phyloP scores from a whole-genome alignment of 352 stramenopile genomes.

The Globisporangium camurandrum region DNA sequence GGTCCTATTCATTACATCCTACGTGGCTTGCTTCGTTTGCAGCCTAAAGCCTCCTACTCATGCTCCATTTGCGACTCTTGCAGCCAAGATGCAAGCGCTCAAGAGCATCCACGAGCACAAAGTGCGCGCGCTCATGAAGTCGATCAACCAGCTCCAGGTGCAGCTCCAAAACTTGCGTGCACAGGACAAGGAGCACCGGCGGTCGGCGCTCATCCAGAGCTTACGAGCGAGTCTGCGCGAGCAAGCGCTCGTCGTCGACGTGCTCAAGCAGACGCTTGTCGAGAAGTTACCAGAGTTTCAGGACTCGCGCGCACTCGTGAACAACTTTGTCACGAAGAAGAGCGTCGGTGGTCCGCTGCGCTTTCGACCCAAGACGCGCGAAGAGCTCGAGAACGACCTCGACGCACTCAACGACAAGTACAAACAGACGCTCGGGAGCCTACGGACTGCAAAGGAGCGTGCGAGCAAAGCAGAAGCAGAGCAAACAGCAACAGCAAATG shows the following conservation, averaged over 20 bases:
- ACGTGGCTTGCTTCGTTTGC: background rate
- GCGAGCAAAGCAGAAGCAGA: constrained; percentile 24
- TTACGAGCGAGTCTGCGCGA: constrained; percentile 69
- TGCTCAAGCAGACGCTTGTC: constrained; percentile 70
- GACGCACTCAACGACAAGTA: constrained; percentile 65
- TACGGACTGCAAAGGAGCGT: constrained; percentile 42
- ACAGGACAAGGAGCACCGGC: constrained; percentile 82
- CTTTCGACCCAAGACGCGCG: constrained; percentile 78
- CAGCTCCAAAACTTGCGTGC: constrained; percentile 62
- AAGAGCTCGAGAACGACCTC: constrained; percentile 85
- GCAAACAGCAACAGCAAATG: constrained; percentile 8
- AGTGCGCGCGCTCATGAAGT: constrained; percentile 82
- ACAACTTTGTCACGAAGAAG: constrained; percentile 86
- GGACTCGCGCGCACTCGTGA: constrained; percentile 50
- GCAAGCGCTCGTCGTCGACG: constrained; percentile 78
- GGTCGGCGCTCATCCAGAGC: constrained; percentile 79
- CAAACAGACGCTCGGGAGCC: constrained; percentile 45
- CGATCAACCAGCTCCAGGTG: constrained; percentile 75
- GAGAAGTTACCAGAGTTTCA: constrained; percentile 64
- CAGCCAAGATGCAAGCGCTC: constrained; percentile 60
- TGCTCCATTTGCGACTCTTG: too few species aligned
- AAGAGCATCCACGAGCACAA: constrained; percentile 66
- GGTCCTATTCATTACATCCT: too few species aligned
- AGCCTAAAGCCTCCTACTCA: background rate
- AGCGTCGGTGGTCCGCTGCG: constrained; percentile 61